Percentiles rank a stretch among this genome's conserved stretches.
phyloP scores from a whole-genome alignment of 345 rosid genomes.

The Mallotus nudiflorus region DNA sequence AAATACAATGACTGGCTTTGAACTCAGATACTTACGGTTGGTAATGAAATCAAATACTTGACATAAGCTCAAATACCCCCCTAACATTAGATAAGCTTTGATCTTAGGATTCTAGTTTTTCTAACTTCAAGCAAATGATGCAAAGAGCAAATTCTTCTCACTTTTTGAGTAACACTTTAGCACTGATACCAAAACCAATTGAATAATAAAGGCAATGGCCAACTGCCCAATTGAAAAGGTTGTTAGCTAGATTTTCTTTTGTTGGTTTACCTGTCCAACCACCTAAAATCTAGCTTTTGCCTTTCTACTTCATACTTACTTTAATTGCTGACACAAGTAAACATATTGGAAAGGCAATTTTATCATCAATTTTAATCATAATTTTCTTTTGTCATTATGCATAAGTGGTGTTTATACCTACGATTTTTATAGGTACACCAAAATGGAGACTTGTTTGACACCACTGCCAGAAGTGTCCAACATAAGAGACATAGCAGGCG shows the following conservation, averaged over 20 bases:
- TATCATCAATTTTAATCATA: neutral
- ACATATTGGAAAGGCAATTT: neutral
- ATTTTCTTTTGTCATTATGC: neutral
- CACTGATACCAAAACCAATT: slow-evolving; percentile 39
- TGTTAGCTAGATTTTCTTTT: slow-evolving; percentile 2
- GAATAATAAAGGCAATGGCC: slow-evolving; percentile 23
- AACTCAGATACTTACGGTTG: too few relatives aligned
- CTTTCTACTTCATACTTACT: neutral
- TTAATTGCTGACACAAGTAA: neutral
- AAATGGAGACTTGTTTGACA: slow-evolving; percentile 79
- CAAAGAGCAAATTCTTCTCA: slow-evolving; percentile 8
- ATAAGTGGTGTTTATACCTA: neutral
- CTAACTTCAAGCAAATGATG: neutral
- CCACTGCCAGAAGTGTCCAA: slow-evolving; percentile 70
- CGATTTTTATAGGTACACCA: slow-evolving; percentile 56
- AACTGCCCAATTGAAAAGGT: neutral
- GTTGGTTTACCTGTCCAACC: slow-evolving; percentile 8
- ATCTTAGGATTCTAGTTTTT: neutral
- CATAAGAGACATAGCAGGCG: slow-evolving; percentile 68
- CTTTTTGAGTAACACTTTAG: neutral
- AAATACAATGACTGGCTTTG: too few relatives aligned
- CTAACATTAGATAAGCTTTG: neutral
- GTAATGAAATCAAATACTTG: too few relatives aligned
- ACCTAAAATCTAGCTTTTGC: neutral
- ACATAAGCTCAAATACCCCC: too few relatives aligned